These are phyloP conservation scores for Omphalotus olearius DNA, from an alignment of 1,284 basidiomycete species.

Conservation along the genomic window DNA sequence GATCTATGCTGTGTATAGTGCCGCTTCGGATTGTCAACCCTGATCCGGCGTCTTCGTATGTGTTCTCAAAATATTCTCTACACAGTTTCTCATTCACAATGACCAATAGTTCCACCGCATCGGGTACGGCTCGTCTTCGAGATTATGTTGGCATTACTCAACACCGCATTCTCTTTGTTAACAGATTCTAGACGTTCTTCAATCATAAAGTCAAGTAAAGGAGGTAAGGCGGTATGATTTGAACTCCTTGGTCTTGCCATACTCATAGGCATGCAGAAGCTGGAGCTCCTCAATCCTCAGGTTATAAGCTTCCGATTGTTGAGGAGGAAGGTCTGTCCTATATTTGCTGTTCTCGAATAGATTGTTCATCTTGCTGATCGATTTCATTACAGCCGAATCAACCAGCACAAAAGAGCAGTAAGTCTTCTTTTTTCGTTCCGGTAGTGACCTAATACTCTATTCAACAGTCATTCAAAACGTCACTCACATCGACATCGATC, in stretches of 20 bases:
- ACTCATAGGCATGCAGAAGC: too few relatives aligned
- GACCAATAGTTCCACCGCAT: constrained; percentile 2
- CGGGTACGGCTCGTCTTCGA: constrained; percentile 6
- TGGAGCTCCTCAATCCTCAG: too few relatives aligned
- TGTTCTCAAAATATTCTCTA: constrained; percentile 4
- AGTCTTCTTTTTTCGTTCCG: too few relatives aligned
- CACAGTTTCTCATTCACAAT: not conserved
- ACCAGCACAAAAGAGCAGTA: too few relatives aligned
- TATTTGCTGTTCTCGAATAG: too few relatives aligned
- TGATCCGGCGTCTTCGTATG: constrained; percentile 32
- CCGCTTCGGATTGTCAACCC: constrained; percentile 37
- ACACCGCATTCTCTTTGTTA: not conserved
- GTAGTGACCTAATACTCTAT: too few relatives aligned
- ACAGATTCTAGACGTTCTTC: constrained; percentile 8
- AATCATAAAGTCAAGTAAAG: not conserved
- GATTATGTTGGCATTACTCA: not conserved
- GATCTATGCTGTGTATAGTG: constrained; percentile 22
- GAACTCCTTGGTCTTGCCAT: too few relatives aligned
- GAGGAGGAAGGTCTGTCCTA: too few relatives aligned
- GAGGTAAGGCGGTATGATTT: not conserved
- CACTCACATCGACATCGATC: not conserved
- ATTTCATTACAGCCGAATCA: too few relatives aligned
- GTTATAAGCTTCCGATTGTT: too few relatives aligned
- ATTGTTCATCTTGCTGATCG: too few relatives aligned
- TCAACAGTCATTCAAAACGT: not conserved